Base-by-base conservation (phyloP, 2,329 filamentous ascomycete species). In the Diaporthe vaccinii region DNA sequence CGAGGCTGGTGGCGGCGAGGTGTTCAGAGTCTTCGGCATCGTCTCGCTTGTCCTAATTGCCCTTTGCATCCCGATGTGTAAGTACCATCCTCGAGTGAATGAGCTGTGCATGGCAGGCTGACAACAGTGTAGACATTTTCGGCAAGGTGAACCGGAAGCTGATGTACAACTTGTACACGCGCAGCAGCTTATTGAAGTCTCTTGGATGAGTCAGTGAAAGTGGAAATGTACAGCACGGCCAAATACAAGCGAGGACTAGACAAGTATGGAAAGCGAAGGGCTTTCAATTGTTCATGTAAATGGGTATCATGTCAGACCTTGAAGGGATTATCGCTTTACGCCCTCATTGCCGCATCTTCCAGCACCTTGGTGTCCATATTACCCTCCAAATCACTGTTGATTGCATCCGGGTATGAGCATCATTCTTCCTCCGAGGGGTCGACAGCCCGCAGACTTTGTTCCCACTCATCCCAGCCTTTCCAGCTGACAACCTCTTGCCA, bases 41-140 rank as follows among this genome's bases (percentile, higher is more conserved):
- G 78, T 79, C 8, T 80, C 81, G 12, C 36, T 82, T 3, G 79
- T 78, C 44, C 78, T 82, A 3, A 78, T 83, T 58, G 78, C 78
- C 5, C 80, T 79, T n/a, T 82, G 81, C 70, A 78, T 83, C 65
- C 82, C 81, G 3, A 83, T 83, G 81, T 82, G 81, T 83, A 59
- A 81, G 81, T 81, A 31, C 7, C 49, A 10, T n/a, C 36, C 36
- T 58, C 4, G 4, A 36, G 20, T 53, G 8, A 51, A 17, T 28
- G 14, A 51, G 10, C 14, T 31, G 10, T 41, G 44, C 14, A 34
- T 28, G 22, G n/a, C 20, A 9, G 2, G n/a, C 65, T 69, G 49
- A 69, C 49, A 39, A 55, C 3, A 46, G 7, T 10, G 3, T 15
- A 76, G 75, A 76, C 51, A 10, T 74, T 4, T 65, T 76, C 31